Base-by-base conservation (phyloP, 148 eudicot genomes). In the Agrostemma githago region DNA sequence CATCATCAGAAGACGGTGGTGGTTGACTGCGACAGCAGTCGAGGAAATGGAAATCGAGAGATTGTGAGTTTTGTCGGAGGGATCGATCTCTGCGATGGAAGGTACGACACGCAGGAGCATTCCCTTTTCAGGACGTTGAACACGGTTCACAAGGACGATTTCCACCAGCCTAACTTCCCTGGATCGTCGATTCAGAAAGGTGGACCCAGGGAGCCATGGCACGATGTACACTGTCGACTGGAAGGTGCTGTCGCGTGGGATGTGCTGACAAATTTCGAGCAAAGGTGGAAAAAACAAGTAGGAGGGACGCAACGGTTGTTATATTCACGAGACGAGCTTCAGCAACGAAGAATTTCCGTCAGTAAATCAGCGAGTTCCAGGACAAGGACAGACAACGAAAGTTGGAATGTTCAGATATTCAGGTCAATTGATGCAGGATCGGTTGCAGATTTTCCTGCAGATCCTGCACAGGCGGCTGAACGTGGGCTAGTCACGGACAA, bases 121-220 rank as follows among this genome's bases (percentile, higher is more conserved):
- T 79, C 89, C 6, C 80, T 92, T 40, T 92, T 86, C 20, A 60
- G 81, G 70, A 89, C 95, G 0, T 43, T 92, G 72, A 62, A 75
- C 37, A 80, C 84, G 2, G 74, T 82, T 44, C 97, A 92, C 48
- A 70, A 68, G 15, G 67, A 85, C 0, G 95, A 92, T 78, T 92
- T 89, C 51, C 97, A 92, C 76, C 95, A 92, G 43, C 97, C 97
- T 0, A 92, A 92, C 75, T 92, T 92, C 66, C 69, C 82, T 0
- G 89, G 91, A 5, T 73, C 97, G 5, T 83, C 90, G 0, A 77
- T 92, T 21, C 41, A 41, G 40, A 92, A 88, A 81, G 97, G 97
- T 10, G 97, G 97, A 16, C 97, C 97, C 8, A 79, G 97, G 56
- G 97, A 92, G 81, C 97, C 97, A 0, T 92, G 97, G 97, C 97